These are phyloP conservation scores for Yamadazyma endophytica DNA, from an alignment of 805 yeast genomes.

Conservation along the genomic window DNA sequence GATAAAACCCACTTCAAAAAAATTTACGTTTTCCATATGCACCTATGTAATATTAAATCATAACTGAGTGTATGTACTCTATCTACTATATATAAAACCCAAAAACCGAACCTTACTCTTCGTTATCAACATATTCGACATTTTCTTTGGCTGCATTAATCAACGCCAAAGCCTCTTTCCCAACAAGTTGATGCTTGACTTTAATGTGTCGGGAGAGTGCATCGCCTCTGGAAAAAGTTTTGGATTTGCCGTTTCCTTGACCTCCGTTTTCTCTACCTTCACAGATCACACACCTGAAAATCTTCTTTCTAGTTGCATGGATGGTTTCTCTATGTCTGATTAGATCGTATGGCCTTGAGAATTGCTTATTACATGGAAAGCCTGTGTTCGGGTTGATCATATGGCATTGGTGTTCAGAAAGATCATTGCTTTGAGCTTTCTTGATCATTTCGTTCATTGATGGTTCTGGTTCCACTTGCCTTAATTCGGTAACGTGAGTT, in stretches of 20 bases:
- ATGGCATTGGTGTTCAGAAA: conserved; percentile 52
- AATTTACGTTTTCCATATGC: too few relatives aligned
- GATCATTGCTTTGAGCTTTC: conserved; percentile 9
- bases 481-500: too few relatives aligned
- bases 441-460: not conserved
- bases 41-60: too few relatives aligned
- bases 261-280: conserved; percentile 46
- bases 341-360: conserved; percentile 64
- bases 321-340: conserved; percentile 78
- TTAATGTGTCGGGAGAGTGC: conserved; percentile 50
- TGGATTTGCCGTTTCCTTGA: conserved; percentile 46
- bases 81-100: too few relatives aligned
- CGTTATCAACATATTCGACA: conserved; percentile 68
- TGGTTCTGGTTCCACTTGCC: not conserved
- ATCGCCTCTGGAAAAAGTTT: conserved; percentile 45
- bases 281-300: conserved; percentile 43
- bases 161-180: conserved; percentile 63
- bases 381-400: conserved; percentile 60
- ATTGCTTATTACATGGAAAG: conserved; percentile 66
- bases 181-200: conserved; percentile 77
- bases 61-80: too few relatives aligned
- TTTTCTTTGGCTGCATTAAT: conserved; percentile 74
- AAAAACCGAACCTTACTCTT: too few relatives aligned
- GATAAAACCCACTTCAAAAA: too few relatives aligned
- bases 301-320: conserved; percentile 70